Evolutionary conservation across 2,329 filamentous ascomycete genomes (phyloP).

Genomic region (Phaeosphaeriaceae sp.): DNA sequence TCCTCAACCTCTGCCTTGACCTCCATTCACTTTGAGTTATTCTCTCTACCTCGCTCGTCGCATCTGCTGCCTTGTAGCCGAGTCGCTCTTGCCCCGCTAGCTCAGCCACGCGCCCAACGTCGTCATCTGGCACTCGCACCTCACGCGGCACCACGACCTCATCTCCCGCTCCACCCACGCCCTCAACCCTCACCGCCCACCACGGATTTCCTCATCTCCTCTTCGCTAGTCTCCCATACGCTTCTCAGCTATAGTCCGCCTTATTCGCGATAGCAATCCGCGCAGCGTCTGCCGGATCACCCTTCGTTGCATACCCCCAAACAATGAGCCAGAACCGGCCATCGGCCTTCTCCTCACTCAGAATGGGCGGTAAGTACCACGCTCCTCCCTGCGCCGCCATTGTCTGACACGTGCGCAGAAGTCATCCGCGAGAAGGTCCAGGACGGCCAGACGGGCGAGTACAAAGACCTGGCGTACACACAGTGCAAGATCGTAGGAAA

Average conservation of each 20-base stretch:
- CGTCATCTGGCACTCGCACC: conserved; percentile 29
- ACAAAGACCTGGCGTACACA: conserved; percentile 95
- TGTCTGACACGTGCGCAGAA: conserved; percentile 66
- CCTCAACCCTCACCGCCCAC: conserved; percentile 52
- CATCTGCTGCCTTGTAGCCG: conserved; percentile 21
- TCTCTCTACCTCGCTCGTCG: conserved; percentile 10
- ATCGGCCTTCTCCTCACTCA: conserved; percentile 84
- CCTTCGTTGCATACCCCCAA: conserved; percentile 33
- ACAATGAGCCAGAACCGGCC: conserved; percentile 90
- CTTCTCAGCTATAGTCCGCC: conserved; percentile 55
- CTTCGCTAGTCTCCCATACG: conserved; percentile 51
- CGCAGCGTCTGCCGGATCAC: conserved; percentile 35
- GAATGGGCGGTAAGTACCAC: conserved; percentile 91
- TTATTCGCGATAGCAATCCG: conserved; percentile 51
- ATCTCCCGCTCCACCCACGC: conserved; percentile 26
- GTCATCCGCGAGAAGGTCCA: conserved; percentile 99
- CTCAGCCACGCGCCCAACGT: conserved; percentile 23
- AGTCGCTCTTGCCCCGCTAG: conserved; percentile 24
- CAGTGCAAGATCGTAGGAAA: conserved; percentile 99
- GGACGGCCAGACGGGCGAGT: conserved; percentile 96
- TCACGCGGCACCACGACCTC: conserved; percentile 30
- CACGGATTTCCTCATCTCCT: conserved; percentile 59
- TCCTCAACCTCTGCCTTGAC: conserved; percentile 26
- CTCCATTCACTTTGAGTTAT: conserved; percentile 22
- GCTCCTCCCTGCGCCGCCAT: background rate